Evolutionary conservation across 257 asterid species (phyloP).

Genomic region (Przewalskia tangutica): DNA sequence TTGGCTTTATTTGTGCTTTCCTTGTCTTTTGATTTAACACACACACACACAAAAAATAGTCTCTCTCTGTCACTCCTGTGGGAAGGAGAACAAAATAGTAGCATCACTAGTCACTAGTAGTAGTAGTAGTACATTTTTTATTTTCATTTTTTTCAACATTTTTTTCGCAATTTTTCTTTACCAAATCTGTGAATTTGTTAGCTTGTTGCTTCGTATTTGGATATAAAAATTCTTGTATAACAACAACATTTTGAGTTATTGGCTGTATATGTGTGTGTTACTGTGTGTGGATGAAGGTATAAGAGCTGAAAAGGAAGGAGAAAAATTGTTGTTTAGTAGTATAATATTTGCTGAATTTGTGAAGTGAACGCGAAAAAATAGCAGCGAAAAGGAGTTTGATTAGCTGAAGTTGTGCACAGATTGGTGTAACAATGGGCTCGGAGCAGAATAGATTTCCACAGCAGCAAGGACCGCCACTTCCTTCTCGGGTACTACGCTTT

Average conservation of each 20-base stretch:
- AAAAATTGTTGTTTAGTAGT: background rate
- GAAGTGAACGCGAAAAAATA: background rate
- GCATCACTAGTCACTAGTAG: background rate
- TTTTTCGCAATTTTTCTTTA: background rate
- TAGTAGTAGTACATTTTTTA: background rate
- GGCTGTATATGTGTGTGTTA: background rate
- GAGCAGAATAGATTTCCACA: slow-evolving; percentile 55
- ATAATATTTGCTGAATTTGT: background rate
- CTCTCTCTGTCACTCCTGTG: background rate
- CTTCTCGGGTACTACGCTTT: slow-evolving; percentile 31
- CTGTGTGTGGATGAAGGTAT: background rate
- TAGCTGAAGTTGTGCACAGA: background rate
- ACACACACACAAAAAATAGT: background rate
- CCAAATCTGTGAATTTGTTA: background rate
- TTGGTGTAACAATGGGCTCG: slow-evolving; percentile 29
- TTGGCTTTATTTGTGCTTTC: slow-evolving; percentile 8
- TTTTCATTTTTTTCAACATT: background rate
- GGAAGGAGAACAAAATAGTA: background rate
- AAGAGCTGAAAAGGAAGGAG: background rate
- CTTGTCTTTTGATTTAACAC: background rate
- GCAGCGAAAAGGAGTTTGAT: background rate
- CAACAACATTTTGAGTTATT: background rate
- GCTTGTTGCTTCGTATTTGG: background rate
- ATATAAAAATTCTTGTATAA: background rate
- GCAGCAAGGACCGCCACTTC: slow-evolving; percentile 30